Evolutionary conservation across 2,329 filamentous ascomycete genomes (phyloP).

Genomic region (Penicillium sp.): DNA sequence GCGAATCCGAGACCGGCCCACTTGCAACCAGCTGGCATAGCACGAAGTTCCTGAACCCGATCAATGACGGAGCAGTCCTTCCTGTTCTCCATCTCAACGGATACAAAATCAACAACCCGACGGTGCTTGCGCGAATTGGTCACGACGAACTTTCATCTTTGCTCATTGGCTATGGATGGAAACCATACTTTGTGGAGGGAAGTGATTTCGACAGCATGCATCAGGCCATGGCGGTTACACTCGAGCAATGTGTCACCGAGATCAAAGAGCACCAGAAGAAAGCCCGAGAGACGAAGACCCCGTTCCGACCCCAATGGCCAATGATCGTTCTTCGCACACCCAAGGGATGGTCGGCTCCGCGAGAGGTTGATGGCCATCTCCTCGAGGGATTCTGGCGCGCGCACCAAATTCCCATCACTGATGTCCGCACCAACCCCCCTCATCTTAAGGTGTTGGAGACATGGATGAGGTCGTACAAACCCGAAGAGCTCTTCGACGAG

Average conservation of each 20-base stretch:
- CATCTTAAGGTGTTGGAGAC: constrained; percentile 68
- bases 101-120: constrained; percentile 84
- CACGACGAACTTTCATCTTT: constrained; percentile 70
- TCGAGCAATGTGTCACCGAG: constrained; percentile 70
- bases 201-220: constrained; percentile 73
- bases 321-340: constrained; percentile 76
- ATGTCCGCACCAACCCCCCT: constrained; percentile 63
- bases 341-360: constrained; percentile 77
- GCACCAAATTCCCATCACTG: constrained; percentile 74
- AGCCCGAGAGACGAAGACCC: constrained; percentile 67
- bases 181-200: constrained; percentile 77
- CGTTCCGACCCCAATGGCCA: constrained; percentile 71
- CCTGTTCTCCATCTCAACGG: constrained; percentile 77
- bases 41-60: constrained; percentile 78
- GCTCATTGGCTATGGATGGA: constrained; percentile 74
- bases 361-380: constrained; percentile 68
- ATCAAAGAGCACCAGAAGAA: constrained; percentile 70
- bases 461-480: constrained; percentile 76
- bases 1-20: constrained; percentile 78
- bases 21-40: constrained; percentile 79
- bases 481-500: constrained; percentile 67
- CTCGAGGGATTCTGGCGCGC: constrained; percentile 76
- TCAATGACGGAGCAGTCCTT: constrained; percentile 73
- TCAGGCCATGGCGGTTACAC: constrained; percentile 75
- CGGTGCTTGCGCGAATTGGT: constrained; percentile 68